Evolutionary conservation across 164 flowering plant genomes (phyloP), one percentile per base, ranked within the genome.

Genomic region (Liriodendron chinense): DNA sequence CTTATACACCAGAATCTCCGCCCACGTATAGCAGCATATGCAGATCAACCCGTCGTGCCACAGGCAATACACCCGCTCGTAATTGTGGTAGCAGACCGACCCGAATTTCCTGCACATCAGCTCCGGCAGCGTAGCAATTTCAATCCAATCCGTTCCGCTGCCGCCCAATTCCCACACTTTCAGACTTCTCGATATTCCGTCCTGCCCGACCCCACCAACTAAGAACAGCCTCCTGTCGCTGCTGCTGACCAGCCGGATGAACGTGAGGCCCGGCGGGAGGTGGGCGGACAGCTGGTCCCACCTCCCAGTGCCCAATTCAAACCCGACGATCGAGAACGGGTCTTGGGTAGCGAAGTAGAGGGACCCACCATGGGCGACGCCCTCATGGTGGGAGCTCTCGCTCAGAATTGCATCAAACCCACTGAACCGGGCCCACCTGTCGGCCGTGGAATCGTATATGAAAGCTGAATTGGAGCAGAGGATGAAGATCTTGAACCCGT

Each of bases 11-110:
- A 91, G 71, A 23, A 93, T 81, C 85, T 93, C 94, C 1, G 98
- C 92, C 94, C 96, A 91, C 3, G 84, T 89, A 65, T 84, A 86
- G 83, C 96, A 93, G 81, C 92, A 91, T 2, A 93, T 69, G 25
- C 96, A 90, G 47, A 91, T 78, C 87, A 84, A 72, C 12, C 93
- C 94, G 23, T 85, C 83, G 68, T 90, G 94, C 87, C 87, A 86
- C 69, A 93, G 85, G 74, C 90, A 89, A 69, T 88, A 88, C 0
- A 90, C 87, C 74, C 89, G 96, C 75, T 88, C 90, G 70, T 91
- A 91, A 14, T 87, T 91, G 69, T 91, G 96, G 71, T 87, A 93
- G 65, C 96, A 91, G 20, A 91, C 85, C 1, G 93, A 85, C 77
- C 85, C 71, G 34, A 91, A 86, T 71, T 88, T 93, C 77, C 86